Base-by-base conservation (phyloP, 495 filamentous ascomycete species). In the Trichoderma gamsii region DNA sequence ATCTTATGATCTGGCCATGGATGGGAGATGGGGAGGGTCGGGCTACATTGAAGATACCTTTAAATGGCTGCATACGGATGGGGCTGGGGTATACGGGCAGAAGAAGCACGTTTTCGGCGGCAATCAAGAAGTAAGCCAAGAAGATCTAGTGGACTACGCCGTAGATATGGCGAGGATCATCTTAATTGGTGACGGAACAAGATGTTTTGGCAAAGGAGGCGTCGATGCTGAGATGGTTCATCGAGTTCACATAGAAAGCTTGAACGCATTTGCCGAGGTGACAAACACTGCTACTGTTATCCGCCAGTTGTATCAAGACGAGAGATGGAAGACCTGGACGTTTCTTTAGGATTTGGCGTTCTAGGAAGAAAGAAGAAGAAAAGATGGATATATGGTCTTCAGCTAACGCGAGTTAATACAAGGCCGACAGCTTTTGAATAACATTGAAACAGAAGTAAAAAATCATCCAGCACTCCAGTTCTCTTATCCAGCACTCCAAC, bases 131-230 rank as follows among this genome's bases (percentile, higher is more conserved):
- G 23, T 12, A 1, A 27, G 15, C 3, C 16, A 41, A 35, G 61
- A 12, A 13, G 61, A 35, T 7, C 18, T 6, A 11, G 27, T 15
- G 11, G 27, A 18, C 23, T 23, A 21, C 11, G 38, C 61, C 6
- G 61, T 64, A 21, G 61, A 64, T 21, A 64, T 64, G 27, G 16
- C 61, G 4, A 25, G 61, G 27, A 64, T 64, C 61, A 38, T 64
- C 3, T 12, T 64, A 0, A 27, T 64, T 5, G 4, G n/a, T 12
- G 25, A 64, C n/a, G 61, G 23, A 4, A 64, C 61, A 21, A 64
- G 61, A 23, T 25, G 23, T 21, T 38, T 64, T 64, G 61, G 61
- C 15, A 64, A 64, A 27, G 61, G 29, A 21, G 61, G 61, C n/a
- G 38, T 64, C 0, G 61, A 64, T 35, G 61, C 61, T 16, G 25